These are phyloP conservation scores for Paecilomyces variotii DNA, from an alignment of 2,329 filamentous ascomycete genomes.

Conservation along the genomic window DNA sequence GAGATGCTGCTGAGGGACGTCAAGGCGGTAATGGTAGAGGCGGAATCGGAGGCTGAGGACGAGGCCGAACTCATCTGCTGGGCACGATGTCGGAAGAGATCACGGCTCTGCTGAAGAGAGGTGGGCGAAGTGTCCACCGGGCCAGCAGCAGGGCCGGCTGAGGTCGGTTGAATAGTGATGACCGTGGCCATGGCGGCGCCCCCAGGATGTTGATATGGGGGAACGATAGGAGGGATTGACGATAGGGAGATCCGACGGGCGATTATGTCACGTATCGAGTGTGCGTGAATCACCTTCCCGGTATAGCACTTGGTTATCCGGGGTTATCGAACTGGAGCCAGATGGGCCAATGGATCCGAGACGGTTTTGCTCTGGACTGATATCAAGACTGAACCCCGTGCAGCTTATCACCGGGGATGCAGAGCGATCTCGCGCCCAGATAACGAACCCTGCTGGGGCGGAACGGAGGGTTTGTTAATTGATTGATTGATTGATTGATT, in stretches of 20 bases:
- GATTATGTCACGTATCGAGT: not conserved
- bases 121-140: slow-evolving; percentile 12
- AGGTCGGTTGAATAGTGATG: slow-evolving; percentile 33
- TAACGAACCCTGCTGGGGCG: not conserved
- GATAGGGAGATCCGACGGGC: slow-evolving; percentile 1
- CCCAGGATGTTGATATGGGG: not conserved
- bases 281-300: not conserved
- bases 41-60: slow-evolving; percentile 13
- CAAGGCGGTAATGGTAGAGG: slow-evolving; percentile 14
- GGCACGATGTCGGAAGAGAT: slow-evolving; percentile 12
- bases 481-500: not conserved
- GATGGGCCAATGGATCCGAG: not conserved
- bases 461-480: not conserved
- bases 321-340: not conserved
- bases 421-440: not conserved
- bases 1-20: slow-evolving; percentile 14
- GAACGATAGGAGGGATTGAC: slow-evolving; percentile 5
- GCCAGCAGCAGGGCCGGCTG: slow-evolving; percentile 19
- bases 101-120: slow-evolving; percentile 17
- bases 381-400: not conserved
- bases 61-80: slow-evolving; percentile 4
- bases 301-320: not conserved
- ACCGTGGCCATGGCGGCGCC: slow-evolving; percentile 26
- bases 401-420: not conserved
- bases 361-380: not conserved